Evolutionary conservation across 106 monocot species (phyloP).

Genomic region (Dendrobium chrysotoxum): DNA sequence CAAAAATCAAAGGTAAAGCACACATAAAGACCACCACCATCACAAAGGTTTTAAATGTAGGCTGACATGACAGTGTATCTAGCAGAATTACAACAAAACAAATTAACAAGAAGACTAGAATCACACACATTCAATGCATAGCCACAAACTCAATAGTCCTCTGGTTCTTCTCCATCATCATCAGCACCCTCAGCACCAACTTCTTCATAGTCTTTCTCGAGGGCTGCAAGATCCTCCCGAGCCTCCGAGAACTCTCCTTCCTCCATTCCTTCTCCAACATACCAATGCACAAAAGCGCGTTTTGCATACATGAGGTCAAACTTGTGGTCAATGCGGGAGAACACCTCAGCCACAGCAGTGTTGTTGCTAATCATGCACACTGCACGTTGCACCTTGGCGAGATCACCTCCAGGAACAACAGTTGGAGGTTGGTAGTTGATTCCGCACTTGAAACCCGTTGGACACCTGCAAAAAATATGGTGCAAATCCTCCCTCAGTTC

Average conservation of each 20-base stretch:
- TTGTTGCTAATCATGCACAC: slow-evolving; percentile 21
- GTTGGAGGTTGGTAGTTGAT: slow-evolving; percentile 21
- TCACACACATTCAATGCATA: background rate
- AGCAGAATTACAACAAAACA: background rate
- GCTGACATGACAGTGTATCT: background rate
- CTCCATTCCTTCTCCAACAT: slow-evolving; percentile 20
- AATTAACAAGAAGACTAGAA: background rate
- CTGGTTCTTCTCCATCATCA: slow-evolving; percentile 9
- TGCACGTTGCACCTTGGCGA: slow-evolving; percentile 15
- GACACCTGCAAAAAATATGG: slow-evolving; percentile 5
- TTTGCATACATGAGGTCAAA: slow-evolving; percentile 21
- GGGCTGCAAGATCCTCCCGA: slow-evolving; percentile 17
- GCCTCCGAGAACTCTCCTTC: slow-evolving; percentile 20
- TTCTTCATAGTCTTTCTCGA: slow-evolving; percentile 21
- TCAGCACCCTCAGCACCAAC: slow-evolving; percentile 18
- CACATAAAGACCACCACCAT: background rate
- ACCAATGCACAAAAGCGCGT: slow-evolving; percentile 19
- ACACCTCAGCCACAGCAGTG: slow-evolving; percentile 18
- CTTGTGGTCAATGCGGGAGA: slow-evolving; percentile 16
- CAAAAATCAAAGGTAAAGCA: background rate
- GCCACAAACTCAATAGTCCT: slow-evolving; percentile 9
- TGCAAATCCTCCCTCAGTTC: background rate
- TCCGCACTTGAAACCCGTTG: slow-evolving; percentile 21
- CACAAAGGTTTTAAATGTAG: background rate
- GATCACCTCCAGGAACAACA: slow-evolving; percentile 16